Percentiles rank a stretch among this genome's conserved stretches.
Evolutionary conservation across 169 alveolate genomes (phyloP).

Genomic region (Cryptosporidium parvum): DNA sequence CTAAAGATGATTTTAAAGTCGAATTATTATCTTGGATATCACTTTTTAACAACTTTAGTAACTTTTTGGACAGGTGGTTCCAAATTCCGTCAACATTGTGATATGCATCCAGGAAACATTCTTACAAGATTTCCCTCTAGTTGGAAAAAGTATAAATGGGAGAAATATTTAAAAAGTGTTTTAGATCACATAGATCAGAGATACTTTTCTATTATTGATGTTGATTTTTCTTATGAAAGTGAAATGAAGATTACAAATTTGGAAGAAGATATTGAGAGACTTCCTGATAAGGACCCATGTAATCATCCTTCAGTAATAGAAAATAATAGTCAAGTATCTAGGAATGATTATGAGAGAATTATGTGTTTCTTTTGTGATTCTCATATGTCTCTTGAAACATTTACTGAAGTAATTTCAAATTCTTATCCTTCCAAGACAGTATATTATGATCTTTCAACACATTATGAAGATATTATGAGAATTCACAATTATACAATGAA

Average conservation of each 20-base stretch:
- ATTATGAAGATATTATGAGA: conserved; percentile 16
- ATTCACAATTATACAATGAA: conserved; percentile 15
- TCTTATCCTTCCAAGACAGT: conserved; percentile 22
- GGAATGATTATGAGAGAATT: conserved; percentile 29
- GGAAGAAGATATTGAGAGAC: conserved; percentile 14
- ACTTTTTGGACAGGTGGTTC: conserved; percentile 67
- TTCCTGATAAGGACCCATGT: conserved; percentile 60
- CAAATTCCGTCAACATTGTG: conserved; percentile 59
- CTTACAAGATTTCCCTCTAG: conserved; percentile 41
- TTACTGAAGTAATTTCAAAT: background rate
- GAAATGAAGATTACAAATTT: conserved; percentile 41
- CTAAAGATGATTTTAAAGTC: conserved; percentile 18
- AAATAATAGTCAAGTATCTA: conserved; percentile 7
- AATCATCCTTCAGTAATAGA: conserved; percentile 52
- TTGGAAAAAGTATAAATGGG: conserved; percentile 42
- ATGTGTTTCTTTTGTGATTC: background rate
- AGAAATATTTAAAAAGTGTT: background rate
- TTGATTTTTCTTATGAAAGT: conserved; percentile 58
- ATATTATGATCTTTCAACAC: background rate
- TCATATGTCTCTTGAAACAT: background rate
- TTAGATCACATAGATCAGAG: conserved; percentile 19
- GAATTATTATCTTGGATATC: conserved; percentile 15
- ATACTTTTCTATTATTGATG: conserved; percentile 30
- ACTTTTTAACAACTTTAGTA: conserved; percentile 1
- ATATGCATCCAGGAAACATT: conserved; percentile 32